A percentile compares a stretch with the other conserved stretches of the same genome.
These are phyloP conservation scores for Cordyceps fumosorosea DNA, from an alignment of 2,329 filamentous ascomycete species.

Conservation along the genomic window DNA sequence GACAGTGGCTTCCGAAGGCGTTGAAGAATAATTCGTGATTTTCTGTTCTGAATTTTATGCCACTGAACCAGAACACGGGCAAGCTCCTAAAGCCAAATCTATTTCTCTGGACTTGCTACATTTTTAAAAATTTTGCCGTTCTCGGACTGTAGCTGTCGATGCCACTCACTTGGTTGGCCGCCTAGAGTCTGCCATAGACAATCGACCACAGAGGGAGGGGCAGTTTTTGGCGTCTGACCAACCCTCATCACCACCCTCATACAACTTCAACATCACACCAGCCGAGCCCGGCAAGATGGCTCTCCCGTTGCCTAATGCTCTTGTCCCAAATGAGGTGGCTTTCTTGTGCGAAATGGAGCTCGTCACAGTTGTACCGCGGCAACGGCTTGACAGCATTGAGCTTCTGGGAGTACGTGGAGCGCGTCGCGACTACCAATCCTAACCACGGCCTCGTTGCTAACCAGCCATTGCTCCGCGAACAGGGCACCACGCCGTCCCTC, in stretches of 20 bases:
- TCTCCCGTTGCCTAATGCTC: slow-evolving; percentile 43
- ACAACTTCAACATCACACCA: neutral
- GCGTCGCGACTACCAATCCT: slow-evolving; percentile 13
- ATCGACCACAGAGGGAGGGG: slow-evolving; percentile 11
- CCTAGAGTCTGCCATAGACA: neutral
- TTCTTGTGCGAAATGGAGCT: slow-evolving; percentile 98
- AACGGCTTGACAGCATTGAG: slow-evolving; percentile 78
- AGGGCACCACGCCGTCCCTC: slow-evolving; percentile 74
- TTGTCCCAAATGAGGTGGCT: slow-evolving; percentile 81
- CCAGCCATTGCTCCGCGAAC: slow-evolving; percentile 6
- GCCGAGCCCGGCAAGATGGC: slow-evolving; percentile 32
- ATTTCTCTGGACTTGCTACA: neutral
- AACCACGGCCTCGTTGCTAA: neutral
- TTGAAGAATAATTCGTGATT: too few relatives aligned
- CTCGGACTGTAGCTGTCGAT: neutral
- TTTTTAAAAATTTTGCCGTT: too few relatives aligned
- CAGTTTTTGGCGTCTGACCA: neutral
- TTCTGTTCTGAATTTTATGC: too few relatives aligned
- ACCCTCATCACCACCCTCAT: neutral
- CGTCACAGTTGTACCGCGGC: slow-evolving; percentile 85
- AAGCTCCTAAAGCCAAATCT: neutral
- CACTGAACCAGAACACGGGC: too few relatives aligned
- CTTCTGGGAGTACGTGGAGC: slow-evolving; percentile 68
- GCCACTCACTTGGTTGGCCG: neutral
- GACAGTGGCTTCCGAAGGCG: too few relatives aligned